Evolutionary conservation across 805 yeast genomes (phyloP).

Genomic region (Myxozyma kluyveri): DNA sequence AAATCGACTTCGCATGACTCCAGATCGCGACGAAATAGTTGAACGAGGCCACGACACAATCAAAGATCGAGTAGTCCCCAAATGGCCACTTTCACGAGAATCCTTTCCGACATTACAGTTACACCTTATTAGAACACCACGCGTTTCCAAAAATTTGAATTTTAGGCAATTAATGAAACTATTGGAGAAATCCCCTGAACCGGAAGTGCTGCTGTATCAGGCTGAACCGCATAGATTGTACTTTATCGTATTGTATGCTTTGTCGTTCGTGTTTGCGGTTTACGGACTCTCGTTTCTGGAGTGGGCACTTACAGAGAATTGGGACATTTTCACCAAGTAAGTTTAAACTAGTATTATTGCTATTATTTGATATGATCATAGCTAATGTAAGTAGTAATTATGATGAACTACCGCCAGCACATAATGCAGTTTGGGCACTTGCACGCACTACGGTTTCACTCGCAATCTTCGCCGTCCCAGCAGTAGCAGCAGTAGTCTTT

Average conservation of each 20-base stretch:
- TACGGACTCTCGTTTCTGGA: conserved; percentile 64
- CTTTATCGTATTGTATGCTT: conserved; percentile 64
- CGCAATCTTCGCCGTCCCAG: conserved; percentile 43
- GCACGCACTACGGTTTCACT: conserved; percentile 42
- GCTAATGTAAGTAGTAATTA: conserved; percentile 39
- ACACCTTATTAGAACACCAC: conserved; percentile 50
- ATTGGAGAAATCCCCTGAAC: conserved; percentile 53
- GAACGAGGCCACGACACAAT: conserved; percentile 20
- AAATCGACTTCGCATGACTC: conserved; percentile 24
- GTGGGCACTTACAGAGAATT: conserved; percentile 48
- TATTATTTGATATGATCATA: too few species aligned
- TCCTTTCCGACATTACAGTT: conserved; percentile 29
- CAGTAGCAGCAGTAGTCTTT: conserved; percentile 43
- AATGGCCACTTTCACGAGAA: conserved; percentile 31
- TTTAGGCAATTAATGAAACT: conserved; percentile 62
- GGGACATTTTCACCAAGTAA: conserved; percentile 10
- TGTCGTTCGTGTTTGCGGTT: conserved; percentile 65
- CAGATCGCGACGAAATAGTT: conserved; percentile 27
- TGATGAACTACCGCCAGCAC: conserved; percentile 44
- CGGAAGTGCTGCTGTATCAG: conserved; percentile 70
- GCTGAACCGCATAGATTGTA: conserved; percentile 79
- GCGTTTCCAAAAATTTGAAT: conserved; percentile 54
- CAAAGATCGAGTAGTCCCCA: conserved; percentile 28
- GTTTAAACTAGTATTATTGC: not conserved
- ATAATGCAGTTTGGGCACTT: conserved; percentile 40